Base-by-base conservation (phyloP, 164 flowering plant species). In the Platanus orientalis region DNA sequence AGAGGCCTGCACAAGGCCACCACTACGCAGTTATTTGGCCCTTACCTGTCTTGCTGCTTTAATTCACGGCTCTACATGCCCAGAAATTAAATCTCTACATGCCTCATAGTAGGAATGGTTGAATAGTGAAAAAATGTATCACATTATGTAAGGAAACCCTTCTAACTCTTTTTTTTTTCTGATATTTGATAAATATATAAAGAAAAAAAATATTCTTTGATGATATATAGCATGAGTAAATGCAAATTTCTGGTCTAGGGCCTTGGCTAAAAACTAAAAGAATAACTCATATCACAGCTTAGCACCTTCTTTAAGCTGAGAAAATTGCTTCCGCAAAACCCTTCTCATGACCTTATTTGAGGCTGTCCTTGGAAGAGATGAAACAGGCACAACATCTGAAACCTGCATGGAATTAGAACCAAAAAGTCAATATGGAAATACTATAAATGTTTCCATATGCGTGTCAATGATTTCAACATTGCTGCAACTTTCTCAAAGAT, bases 321-420 rank as follows among this genome's bases (percentile, higher is more conserved):
- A 42, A 11, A 89, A 67, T 63, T 89, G 91, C 65, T 90, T 80
- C 54, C 98, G 70, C 74, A 94, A 69, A 61, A 94, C 79, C 82
- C 98, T 83, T 75, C 98, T 82, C 97, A 91, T 89, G 17, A 94
- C 91, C 74, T 94, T 94, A 69, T 94, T 94, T 45, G 97, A 77
- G 25, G 98, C 98, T 39, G 97, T 94, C 66, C 96, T 78, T 20
- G 98, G 98, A 69, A 94, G 93, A 60, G 86, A 77, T 29, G 91
- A 40, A 23, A 83, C 67, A 14, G 75, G 49, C 42, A 81, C 80
- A 32, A 86, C 76, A 36, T 55, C 45, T 27, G 86, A 79, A 61
- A 86, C 90, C 97, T 94, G 79, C 69, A 64, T 12, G 50, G 27
- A n/a, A 53, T 47, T 10, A 20, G 26, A 54, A 23, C 9, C 60